Evolutionary conservation across 2,329 filamentous ascomycete genomes (phyloP).

Genomic region (Trichophyton mentagrophytes): DNA sequence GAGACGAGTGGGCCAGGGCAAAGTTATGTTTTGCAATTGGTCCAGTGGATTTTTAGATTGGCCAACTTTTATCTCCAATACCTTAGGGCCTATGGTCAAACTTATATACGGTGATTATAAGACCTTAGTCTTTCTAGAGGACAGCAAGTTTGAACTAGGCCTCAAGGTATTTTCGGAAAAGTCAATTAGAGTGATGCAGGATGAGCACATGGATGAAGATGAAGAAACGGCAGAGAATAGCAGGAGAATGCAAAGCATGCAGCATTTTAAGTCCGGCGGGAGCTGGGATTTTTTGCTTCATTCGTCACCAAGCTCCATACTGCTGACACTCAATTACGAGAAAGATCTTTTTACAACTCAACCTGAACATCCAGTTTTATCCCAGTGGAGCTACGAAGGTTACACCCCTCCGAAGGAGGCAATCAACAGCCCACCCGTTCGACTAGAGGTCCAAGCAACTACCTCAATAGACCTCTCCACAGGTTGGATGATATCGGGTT

Average conservation of each 20-base stretch:
- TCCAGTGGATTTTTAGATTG: slow-evolving; percentile 27
- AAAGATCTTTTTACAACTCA: slow-evolving; percentile 28
- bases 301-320: slow-evolving; percentile 20
- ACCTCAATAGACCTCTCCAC: slow-evolving; percentile 21
- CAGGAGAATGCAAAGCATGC: slow-evolving; percentile 11
- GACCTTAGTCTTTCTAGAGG: neutral
- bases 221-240: slow-evolving; percentile 16
- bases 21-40: slow-evolving; percentile 25
- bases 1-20: slow-evolving; percentile 21
- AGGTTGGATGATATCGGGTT: slow-evolving; percentile 26
- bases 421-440: slow-evolving; percentile 22
- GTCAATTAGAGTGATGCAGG: slow-evolving; percentile 4
- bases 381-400: slow-evolving; percentile 32
- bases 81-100: slow-evolving; percentile 12
- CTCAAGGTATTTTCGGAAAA: slow-evolving; percentile 19
- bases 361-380: slow-evolving; percentile 21
- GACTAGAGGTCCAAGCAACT: slow-evolving; percentile 23
- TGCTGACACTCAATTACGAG: slow-evolving; percentile 24
- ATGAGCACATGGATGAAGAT: slow-evolving; percentile 16
- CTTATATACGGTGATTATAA: neutral
- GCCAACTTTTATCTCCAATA: slow-evolving; percentile 19
- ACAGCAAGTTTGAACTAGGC: slow-evolving; percentile 25
- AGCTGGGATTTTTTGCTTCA: slow-evolving; percentile 23
- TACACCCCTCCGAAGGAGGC: slow-evolving; percentile 23
- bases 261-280: slow-evolving; percentile 19